Percentiles rank a stretch among this genome's conserved stretches.
Evolutionary conservation across 371 early-diverging fungal species (phyloP).

Genomic region (Mortierella sp.): DNA sequence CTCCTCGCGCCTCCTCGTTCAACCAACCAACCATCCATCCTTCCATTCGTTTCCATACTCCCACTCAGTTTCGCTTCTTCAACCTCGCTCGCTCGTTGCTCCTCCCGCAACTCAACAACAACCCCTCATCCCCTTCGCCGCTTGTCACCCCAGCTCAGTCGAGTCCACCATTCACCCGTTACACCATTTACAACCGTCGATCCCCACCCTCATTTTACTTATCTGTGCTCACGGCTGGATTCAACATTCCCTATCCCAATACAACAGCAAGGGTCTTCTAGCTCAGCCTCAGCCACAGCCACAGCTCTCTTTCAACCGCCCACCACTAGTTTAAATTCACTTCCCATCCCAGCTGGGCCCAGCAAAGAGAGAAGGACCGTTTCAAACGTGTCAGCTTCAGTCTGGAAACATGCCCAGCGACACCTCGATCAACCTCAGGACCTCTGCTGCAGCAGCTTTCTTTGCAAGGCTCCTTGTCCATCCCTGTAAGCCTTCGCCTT

Average conservation of each 20-base stretch:
- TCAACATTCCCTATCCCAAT: background rate
- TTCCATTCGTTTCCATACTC: background rate
- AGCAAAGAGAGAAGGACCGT: conserved; percentile 1
- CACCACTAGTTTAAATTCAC: background rate
- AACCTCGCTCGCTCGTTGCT: background rate
- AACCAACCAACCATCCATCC: background rate
- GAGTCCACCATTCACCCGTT: background rate
- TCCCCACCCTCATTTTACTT: background rate
- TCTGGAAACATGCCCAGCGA: conserved; percentile 48
- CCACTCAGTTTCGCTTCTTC: background rate
- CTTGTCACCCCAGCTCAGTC: background rate
- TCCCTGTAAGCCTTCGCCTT: conserved; percentile 36
- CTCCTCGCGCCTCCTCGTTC: background rate
- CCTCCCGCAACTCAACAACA: conserved; percentile 1
- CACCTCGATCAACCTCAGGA: conserved; percentile 42
- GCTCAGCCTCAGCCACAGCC: background rate
- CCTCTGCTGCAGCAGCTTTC: conserved; percentile 49
- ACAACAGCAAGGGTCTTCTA: background rate
- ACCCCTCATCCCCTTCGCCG: background rate
- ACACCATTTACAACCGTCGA: conserved; percentile 1
- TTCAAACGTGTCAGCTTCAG: background rate
- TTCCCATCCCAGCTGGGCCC: background rate
- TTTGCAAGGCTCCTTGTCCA: conserved; percentile 53
- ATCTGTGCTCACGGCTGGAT: background rate
- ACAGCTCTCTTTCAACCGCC: background rate